Base-by-base conservation (phyloP, 2,329 filamentous ascomycete species). In the Macroventuria anomochaeta region DNA sequence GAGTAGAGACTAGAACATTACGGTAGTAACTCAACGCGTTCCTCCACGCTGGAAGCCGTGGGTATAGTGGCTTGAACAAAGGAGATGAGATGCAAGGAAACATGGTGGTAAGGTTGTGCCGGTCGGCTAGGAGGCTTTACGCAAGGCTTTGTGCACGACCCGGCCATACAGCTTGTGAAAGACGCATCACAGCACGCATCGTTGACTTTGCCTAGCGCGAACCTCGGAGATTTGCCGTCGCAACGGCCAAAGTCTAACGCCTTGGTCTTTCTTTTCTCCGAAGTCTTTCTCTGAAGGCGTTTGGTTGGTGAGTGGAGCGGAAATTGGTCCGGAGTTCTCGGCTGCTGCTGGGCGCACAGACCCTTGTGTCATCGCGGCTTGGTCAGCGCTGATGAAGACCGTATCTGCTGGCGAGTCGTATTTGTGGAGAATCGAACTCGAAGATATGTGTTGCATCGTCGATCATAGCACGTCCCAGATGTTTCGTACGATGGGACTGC, bases 391-490 rank as follows among this genome's bases (percentile, higher is more conserved):
- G 36, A 31, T 28, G 15, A 40, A 40, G 40, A 21, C 44, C 36
- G 23, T 38, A 31, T 43, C 33, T 31, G 31, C 39, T 21, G 39
- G 38, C 51, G 44, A 44, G 39, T 54, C 34, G 34, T 44, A 49
- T 31, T 36, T 49, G 39, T 34, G 39, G 32, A 40, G 29, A 40
- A 17, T n/a, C 21, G 20, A 31, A 23, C 39, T 39, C 34, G 33
- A 47, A 26, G 5, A 37, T 42, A 15, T 18, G 47, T 32, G 17
- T 37, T 33, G 33, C 17, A 18, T 43, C 10, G 50, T 41, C 12
- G 20, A 57, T 82, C 81, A 92, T 74, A 93, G 78, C 44, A 91
- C 79, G 67, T 92, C 89, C 70, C 90, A 88, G 65, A 93, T 93
- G 53, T 88, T 92, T 51, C 89, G 81, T 44, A 87, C 85, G 56